phyloP scores from a whole-genome alignment of 2,329 filamentous ascomycete genomes.

The Pseudofabraea citricarpa region DNA sequence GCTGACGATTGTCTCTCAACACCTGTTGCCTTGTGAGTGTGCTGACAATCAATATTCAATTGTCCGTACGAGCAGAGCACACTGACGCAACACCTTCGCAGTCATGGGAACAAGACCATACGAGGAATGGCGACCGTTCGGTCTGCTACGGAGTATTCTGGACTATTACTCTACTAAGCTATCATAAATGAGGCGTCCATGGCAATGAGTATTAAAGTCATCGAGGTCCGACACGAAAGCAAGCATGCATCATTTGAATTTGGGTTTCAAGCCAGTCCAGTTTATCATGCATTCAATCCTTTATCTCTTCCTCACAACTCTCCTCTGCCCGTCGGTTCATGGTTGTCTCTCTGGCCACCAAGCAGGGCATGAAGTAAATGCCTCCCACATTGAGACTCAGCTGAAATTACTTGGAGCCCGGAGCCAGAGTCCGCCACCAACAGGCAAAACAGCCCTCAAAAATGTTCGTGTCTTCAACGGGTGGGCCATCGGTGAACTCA shows the following conservation, averaged over 20 bases:
- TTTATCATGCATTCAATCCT: not conserved
- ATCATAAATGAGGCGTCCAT: not conserved
- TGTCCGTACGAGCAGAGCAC: too few species aligned
- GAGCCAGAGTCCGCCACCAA: not conserved
- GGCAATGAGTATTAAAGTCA: too few species aligned
- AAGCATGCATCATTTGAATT: not conserved
- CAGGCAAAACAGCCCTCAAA: constrained; percentile 3
- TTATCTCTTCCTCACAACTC: not conserved
- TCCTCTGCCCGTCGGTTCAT: not conserved
- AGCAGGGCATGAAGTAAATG: not conserved
- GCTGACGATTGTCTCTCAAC: too few species aligned
- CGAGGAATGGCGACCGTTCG: too few species aligned
- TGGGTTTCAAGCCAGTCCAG: not conserved
- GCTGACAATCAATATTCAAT: too few species aligned
- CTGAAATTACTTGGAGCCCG: not conserved
- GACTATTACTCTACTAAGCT: not conserved
- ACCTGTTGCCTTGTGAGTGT: too few species aligned
- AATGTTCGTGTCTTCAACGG: constrained; percentile 7
- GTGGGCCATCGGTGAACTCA: constrained; percentile 1
- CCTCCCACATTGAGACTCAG: not conserved
- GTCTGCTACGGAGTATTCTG: too few species aligned
- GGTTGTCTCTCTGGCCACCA: too few species aligned
- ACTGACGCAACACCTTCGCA: too few species aligned
- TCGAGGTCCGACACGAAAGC: not conserved
- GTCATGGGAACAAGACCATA: too few species aligned